Evolutionary conservation across 257 asterid genomes (phyloP), one percentile per base, ranked within the genome.

Genomic region (Anisodus tanguticus): DNA sequence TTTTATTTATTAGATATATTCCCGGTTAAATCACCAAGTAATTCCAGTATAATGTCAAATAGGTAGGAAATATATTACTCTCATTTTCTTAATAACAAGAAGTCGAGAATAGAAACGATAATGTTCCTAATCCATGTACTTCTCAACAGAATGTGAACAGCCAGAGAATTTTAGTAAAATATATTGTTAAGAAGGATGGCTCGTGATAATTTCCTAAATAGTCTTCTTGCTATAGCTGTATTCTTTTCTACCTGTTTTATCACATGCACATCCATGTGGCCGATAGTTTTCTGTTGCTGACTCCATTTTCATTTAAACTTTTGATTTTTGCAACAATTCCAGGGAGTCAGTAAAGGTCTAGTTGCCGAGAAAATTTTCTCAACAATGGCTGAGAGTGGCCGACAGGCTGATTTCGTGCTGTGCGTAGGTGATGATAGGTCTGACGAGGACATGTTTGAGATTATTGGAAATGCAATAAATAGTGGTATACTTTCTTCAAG

Each of bases 341-440:
- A 90, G 93, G 93, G 91, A 51, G 91, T 90, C 35, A 89, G 89
- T 82, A 90, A 90, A 89, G 93, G 93, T 86, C 47, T 84, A 35
- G 91, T 89, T 82, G 91, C 93, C 0, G 90, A 88, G 85, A 90
- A 86, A 83, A 87, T 90, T 58, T 87, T 90, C 43, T 31, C 85
- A 17, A 82, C 86, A 37, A 84, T 90, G 93, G 83, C 88, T 26
- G 86, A 86, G 63, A 80, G 55, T 81, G 92, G 85, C 66, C 81
- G 68, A 49, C 89, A 81, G 22, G 89, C 91, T 26, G 93, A 90
- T 88, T 90, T 90, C 43, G 88, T 90, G 84, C 79, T 89, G 79
- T 90, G 93, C 87, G 85, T 90, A 17, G 93, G 93, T 15, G 93
- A 90, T 77, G 93, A 90, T 80, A 86, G 93, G 87, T 90, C 93